phyloP scores from a whole-genome alignment of 179 eudicot species.

The Beta corolliflora region DNA sequence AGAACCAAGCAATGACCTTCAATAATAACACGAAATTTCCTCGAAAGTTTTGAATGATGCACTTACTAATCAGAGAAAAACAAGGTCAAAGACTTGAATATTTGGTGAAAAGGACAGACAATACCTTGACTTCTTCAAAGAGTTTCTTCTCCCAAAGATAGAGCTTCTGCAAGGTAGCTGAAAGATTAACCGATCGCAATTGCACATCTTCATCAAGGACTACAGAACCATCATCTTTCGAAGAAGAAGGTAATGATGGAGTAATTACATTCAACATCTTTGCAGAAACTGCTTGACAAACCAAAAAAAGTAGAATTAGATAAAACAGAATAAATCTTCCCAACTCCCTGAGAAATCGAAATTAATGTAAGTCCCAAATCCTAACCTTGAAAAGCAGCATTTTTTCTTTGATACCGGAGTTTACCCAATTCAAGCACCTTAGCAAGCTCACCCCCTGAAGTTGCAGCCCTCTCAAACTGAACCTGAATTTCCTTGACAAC shows the following conservation, averaged over 20 bases:
- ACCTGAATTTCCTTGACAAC: slow-evolving; percentile 72
- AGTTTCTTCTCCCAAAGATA: slow-evolving; percentile 97
- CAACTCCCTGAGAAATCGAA: too few relatives aligned
- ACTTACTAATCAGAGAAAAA: neutral
- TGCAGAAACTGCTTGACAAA: slow-evolving; percentile 60
- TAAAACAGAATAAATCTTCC: neutral
- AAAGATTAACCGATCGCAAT: slow-evolving; percentile 60
- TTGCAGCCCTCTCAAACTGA: slow-evolving; percentile 78
- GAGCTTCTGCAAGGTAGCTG: slow-evolving; percentile 83
- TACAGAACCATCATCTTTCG: slow-evolving; percentile 42
- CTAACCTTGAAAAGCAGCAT: slow-evolving; percentile 41
- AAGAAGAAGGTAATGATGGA: slow-evolving; percentile 62
- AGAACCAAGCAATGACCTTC: neutral
- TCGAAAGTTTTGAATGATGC: slow-evolving; percentile 9
- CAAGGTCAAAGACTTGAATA: neutral
- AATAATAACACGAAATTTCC: neutral
- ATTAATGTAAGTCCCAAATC: neutral
- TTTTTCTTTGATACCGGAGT: slow-evolving; percentile 52
- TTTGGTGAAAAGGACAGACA: neutral
- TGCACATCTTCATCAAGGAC: slow-evolving; percentile 55
- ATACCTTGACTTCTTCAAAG: slow-evolving; percentile 90
- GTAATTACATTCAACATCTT: slow-evolving; percentile 75
- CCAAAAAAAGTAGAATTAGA: neutral
- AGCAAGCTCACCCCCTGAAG: slow-evolving; percentile 61
- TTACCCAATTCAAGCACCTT: slow-evolving; percentile 89